Evolutionary conservation across 139 green algal species (phyloP), one percentile per base, ranked within the genome.

Genomic region (Coelastrella sp.): DNA sequence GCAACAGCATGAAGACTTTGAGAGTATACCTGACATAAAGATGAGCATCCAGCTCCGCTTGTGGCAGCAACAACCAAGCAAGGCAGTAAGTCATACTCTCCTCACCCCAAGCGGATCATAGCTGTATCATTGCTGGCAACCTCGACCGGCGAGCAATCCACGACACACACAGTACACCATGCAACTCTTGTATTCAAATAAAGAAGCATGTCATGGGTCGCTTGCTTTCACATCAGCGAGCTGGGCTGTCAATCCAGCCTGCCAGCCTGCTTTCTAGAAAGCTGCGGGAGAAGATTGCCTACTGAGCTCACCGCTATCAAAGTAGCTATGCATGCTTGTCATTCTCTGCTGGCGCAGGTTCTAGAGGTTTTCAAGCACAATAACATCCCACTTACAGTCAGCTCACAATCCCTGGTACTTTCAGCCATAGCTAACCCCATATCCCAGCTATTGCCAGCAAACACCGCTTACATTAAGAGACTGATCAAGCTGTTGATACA

Each of bases 11-110:
- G 48, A 57, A 57, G 2, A 57, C 17, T 1, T 23, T 64, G 53
- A 64, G 11, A 64, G 19, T 34, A 7, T 13, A 19, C 7, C 11
- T 19, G 7, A 21, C 25, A 9, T 45, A 30, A 23, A 27, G 11
- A 71, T 71, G 32, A 30, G 27, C 30, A 21, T 81, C 17, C 73
- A 81, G 27, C 48, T 81, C 30, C 48, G 73, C 15, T 27, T 81
- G 4, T 81, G 73, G 73, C 73, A 81, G 73, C 73, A 81, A n/a
- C 73, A 68, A 32, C 73, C 73, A 17, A 51, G 73, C 73, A 79
- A 79, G n/a, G 35, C 37, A 25, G 67, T 35, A 37, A 21, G 37
- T 76, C n/a, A n/a, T n/a, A n/a, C n/a, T n/a, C n/a, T n/a, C n/a
- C n/a, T n/a, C n/a, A n/a, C n/a, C n/a, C n/a, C n/a, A n/a, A n/a